Base-by-base conservation (phyloP, 2,329 filamentous ascomycete species). In the Cadophora luteo-olivacea region DNA sequence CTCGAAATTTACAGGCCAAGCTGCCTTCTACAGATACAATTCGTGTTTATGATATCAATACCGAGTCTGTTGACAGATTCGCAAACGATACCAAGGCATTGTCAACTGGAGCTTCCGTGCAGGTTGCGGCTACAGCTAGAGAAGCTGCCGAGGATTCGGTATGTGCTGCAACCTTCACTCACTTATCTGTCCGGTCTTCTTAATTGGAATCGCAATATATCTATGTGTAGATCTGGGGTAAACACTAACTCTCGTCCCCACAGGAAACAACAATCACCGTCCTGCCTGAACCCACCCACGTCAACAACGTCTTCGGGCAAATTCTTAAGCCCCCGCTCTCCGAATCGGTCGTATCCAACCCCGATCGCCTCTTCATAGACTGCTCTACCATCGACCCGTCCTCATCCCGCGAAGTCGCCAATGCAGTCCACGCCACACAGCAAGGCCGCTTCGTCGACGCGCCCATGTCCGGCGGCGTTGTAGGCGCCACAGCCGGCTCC, bases 401-500 rank as follows among this genome's bases (percentile, higher is more conserved):
- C 38, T 93, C 94, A 2, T 97, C 94, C 0, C 88, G 88, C 49
- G 86, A 89, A 72, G 91, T 98, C 5, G 93, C 94, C 25, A 84
- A 89, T 69, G 85, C 86, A 29, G 90, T 97, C 1, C 86, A 84
- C 67, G 86, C 86, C 5, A 88, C 88, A 0, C 84, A 87, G 1
- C 87, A 91, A 77, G 92, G 92, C 64, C 86, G 85, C 64, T 97
- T 98, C 77, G 90, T 97, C 68, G 96, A 99, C 78, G 95, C 96
- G 3, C 96, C 96, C 55, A 97, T 99, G 91, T 98, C 95, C 0
- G 96, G 96, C 60, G 96, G 96, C 62, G 94, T 97, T 0, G 93
- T 98, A 5, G 96, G 95, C 54, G 96, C 96, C 12, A 85, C 89
- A 6, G 93, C 93, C 14, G 96, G 92, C 41, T 94, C 93, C 0